phyloP scores from a whole-genome alignment of 2,329 filamentous ascomycete genomes.

The Paraphaeosphaeria minitans region DNA sequence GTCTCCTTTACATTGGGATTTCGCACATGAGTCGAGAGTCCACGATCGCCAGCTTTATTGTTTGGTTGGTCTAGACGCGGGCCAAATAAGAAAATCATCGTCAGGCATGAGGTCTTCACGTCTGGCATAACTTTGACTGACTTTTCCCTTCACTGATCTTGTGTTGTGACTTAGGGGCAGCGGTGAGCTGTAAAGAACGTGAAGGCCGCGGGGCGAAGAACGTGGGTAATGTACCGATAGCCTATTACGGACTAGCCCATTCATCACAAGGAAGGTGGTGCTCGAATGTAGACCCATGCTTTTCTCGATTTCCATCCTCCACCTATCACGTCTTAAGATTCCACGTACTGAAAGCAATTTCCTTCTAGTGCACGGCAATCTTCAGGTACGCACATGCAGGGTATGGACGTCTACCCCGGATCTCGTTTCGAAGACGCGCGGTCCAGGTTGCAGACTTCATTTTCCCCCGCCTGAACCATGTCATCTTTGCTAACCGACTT shows the following conservation, averaged over 20 bases:
- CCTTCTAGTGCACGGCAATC: background rate
- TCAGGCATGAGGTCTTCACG: no score
- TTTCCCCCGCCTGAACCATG: background rate
- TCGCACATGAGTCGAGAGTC: background rate
- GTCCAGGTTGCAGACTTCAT: background rate
- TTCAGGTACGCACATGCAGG: constrained; percentile 4
- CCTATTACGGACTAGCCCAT: background rate
- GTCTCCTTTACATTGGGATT: background rate
- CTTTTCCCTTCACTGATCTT: background rate
- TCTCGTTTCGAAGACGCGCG: background rate
- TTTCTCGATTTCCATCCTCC: background rate
- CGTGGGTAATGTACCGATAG: background rate
- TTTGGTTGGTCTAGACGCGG: background rate
- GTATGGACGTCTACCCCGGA: background rate
- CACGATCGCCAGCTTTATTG: background rate
- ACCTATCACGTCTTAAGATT: background rate
- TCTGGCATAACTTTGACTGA: background rate
- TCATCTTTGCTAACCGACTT: background rate
- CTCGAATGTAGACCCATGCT: background rate
- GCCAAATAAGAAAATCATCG: no score
- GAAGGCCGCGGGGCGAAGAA: background rate
- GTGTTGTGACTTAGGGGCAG: background rate
- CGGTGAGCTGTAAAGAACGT: background rate
- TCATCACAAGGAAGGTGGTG: constrained; percentile 7
- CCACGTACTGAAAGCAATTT: background rate